Conservation (phyloP, 495 filamentous ascomycete species). For the Aspergillus ostianus region DNA sequence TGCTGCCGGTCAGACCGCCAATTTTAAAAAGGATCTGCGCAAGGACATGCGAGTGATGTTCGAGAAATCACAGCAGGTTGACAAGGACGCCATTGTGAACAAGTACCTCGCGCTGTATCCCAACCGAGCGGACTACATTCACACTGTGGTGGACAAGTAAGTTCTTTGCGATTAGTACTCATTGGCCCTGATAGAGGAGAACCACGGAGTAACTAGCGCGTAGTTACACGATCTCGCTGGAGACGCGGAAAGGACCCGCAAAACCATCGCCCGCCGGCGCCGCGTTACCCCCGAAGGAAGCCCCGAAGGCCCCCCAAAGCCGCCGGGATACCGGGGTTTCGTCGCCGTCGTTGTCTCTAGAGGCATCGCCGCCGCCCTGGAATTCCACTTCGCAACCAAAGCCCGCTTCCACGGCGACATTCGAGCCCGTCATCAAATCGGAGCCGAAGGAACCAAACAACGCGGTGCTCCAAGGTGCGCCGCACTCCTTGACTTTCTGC, state of each 20-base stretch:
- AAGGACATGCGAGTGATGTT: background rate
- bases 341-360: background rate
- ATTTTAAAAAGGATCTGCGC: background rate
- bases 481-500: background rate
- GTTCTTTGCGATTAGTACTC: no score
- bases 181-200: no score
- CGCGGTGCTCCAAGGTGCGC: background rate
- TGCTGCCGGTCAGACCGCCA: background rate
- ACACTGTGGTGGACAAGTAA: background rate
- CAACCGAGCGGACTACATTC: background rate
- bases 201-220: background rate
- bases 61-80: background rate
- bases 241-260: background rate
- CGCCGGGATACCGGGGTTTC: no score
- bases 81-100: background rate
- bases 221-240: background rate
- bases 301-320: background rate
- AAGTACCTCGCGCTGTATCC: background rate
- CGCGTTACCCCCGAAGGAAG: background rate
- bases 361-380: no score
- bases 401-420: background rate
- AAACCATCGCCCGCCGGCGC: background rate
- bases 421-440: background rate
- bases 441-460: background rate
- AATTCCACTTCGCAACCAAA: background rate